Percentiles rank a stretch among this genome's conserved stretches.
Evolutionary conservation across 116 monocot genomes (phyloP).

Genomic region (Dioscorea cayenensis): DNA sequence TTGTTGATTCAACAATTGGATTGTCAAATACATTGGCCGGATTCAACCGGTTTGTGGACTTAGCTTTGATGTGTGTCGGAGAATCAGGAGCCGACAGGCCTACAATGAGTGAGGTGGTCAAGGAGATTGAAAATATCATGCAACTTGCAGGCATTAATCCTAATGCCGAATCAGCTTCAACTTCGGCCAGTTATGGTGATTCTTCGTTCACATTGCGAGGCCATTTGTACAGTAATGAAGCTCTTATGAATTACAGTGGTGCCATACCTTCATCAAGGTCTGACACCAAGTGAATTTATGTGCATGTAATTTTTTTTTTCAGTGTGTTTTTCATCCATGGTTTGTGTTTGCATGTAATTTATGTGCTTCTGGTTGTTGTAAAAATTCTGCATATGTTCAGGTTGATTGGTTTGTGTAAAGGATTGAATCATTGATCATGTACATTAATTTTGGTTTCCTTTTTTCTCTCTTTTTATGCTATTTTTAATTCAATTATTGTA

Average conservation of each 20-base stretch:
- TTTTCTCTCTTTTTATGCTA: too few relatives aligned
- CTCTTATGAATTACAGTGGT: slow-evolving; percentile 28
- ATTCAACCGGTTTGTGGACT: slow-evolving; percentile 22
- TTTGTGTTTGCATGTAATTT: too few relatives aligned
- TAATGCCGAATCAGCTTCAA: slow-evolving; percentile 15
- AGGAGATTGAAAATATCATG: slow-evolving; percentile 34
- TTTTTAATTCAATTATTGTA: too few relatives aligned
- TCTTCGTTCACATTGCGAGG: neutral
- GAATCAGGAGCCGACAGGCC: slow-evolving; percentile 25
- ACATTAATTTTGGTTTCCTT: too few relatives aligned
- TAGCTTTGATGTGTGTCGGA: slow-evolving; percentile 25
- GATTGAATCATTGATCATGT: too few relatives aligned
- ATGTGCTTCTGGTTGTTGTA: too few relatives aligned
- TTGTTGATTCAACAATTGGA: slow-evolving; percentile 27
- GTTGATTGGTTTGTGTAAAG: too few relatives aligned
- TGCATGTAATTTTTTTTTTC: too few relatives aligned
- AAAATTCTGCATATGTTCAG: too few relatives aligned
- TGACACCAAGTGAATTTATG: too few relatives aligned
- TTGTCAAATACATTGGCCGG: slow-evolving; percentile 12
- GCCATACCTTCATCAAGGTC: too few relatives aligned
- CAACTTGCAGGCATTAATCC: slow-evolving; percentile 25
- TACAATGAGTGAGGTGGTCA: slow-evolving; percentile 29
- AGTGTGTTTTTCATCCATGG: too few relatives aligned
- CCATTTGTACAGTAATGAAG: slow-evolving; percentile 22
- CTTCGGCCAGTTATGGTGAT: slow-evolving; percentile 22